phyloP scores from a whole-genome alignment of 306 rosid species.

The Abrus pulchellus region DNA sequence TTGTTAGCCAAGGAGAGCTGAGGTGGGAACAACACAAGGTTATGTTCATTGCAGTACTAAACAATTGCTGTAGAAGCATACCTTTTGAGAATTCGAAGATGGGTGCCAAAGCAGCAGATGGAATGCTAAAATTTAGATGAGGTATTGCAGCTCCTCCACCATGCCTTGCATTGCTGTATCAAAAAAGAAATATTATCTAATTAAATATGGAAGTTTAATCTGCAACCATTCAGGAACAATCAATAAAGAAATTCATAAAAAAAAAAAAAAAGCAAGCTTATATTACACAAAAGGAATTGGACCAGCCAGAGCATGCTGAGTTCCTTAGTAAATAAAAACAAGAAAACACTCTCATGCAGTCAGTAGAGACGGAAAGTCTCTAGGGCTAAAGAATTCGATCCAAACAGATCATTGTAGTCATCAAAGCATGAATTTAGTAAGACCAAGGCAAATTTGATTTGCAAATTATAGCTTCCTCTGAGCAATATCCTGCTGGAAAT shows the following conservation, averaged over 20 bases:
- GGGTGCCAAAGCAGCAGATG: conserved; percentile 79
- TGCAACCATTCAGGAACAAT: conserved; percentile 33
- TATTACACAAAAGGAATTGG: conserved; percentile 23
- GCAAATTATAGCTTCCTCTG: neutral
- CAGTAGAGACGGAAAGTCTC: neutral
- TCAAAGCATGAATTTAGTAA: conserved; percentile 8
- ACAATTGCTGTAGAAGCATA: conserved; percentile 41
- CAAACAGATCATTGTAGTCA: neutral
- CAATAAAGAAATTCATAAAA: neutral
- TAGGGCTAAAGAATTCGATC: conserved; percentile 23
- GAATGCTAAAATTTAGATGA: conserved; percentile 95
- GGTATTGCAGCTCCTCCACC: conserved; percentile 90
- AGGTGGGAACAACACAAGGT: neutral
- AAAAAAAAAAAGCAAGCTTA: neutral
- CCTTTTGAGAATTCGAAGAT: conserved; percentile 79
- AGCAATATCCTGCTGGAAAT: neutral
- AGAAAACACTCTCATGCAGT: neutral
- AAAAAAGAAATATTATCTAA: conserved; percentile 43
- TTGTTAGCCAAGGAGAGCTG: neutral
- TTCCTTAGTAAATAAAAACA: conserved; percentile 4
- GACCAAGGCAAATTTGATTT: neutral
- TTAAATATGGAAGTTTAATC: conserved; percentile 48
- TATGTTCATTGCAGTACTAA: conserved; percentile 11
- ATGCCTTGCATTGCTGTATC: conserved; percentile 90
- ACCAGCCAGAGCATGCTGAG: neutral